Evolutionary conservation across 371 early-diverging fungal species (phyloP), one percentile per base, ranked within the genome.

Genomic region (Entomophthora muscae): DNA sequence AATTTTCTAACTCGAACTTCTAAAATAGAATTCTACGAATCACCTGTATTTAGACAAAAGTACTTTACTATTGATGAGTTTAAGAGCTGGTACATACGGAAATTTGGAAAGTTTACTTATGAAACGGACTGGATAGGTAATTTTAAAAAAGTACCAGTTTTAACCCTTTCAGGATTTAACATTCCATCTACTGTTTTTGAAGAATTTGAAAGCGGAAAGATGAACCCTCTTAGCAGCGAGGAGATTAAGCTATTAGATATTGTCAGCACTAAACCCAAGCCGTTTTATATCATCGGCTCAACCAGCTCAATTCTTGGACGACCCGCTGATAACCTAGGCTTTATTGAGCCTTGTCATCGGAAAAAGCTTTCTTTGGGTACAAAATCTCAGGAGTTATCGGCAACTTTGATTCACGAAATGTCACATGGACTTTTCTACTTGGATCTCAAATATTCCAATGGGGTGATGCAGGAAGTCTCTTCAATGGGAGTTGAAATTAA

Each of bases 1-100:
- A 5, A 42, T 10, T 42, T 42, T 42, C 10, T 42, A 42, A 17
- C 42, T 42, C 42, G 5, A 42, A 42, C 5, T 26, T 10, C 21
- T 21, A n/a, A n/a, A 26, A 55, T 55, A 55, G 55, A 55, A 27
- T 55, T 55, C 21, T 55, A 55, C 28, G 55, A 55, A 55, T 55
- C 55, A n/a, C 55, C 55, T 5, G 55, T 55, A 3, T 55, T 55
- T 26, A 55, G 28, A 26, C 24, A 55, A 24, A 55, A n/a, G 22
- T 55, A 55, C 26, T 55, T 55, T 27, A 55, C 55, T 5, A 5
- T 24, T 3, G 24, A 24, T 10, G 55, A 55, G 26, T 55, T 55
- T 55, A n/a, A 55, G 21, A 26, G 28, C 28, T 55, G 55, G 55
- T 55, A 55, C 26, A 55, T 12, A 55, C 10, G 28, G 26, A n/a